Conservation (phyloP, 78 protist species). For the Dictyostelium brefeldianum region DNA sequence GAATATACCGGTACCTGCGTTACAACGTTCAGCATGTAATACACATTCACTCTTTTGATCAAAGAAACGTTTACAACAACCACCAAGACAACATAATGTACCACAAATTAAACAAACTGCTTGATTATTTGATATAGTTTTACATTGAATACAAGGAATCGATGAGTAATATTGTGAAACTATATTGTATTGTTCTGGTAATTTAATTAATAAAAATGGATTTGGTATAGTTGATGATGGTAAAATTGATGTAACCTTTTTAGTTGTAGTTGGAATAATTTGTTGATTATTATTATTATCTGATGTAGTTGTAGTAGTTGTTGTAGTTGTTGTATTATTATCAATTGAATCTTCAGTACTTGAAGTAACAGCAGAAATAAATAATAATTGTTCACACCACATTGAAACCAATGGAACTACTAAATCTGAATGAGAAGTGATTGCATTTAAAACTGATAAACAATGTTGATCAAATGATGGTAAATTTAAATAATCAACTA, state of each 20-base stretch:
- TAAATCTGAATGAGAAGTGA: conserved; percentile 37
- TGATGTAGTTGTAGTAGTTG: not conserved
- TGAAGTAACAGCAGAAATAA: conserved; percentile 38
- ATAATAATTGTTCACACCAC: conserved; percentile 62
- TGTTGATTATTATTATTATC: not conserved
- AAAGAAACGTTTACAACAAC: conserved; percentile 75
- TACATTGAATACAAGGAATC: conserved; percentile 69
- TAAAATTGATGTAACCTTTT: conserved; percentile 5
- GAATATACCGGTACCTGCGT: conserved; percentile 74
- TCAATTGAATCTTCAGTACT: not conserved
- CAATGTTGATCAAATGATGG: conserved; percentile 33
- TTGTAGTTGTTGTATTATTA: not conserved
- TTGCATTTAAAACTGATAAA: not conserved
- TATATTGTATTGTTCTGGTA: conserved; percentile 37
- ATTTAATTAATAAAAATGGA: conserved; percentile 49
- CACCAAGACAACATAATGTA: conserved; percentile 75
- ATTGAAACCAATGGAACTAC: conserved; percentile 42
- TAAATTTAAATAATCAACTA: conserved; percentile 30
- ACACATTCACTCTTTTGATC: conserved; percentile 80
- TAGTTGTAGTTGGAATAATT: not conserved
- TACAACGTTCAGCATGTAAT: conserved; percentile 75
- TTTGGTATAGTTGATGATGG: conserved; percentile 57
- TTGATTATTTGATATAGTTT: conserved; percentile 67
- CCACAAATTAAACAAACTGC: conserved; percentile 80
- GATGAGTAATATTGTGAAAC: conserved; percentile 61